phyloP scores from a whole-genome alignment of 1,284 basidiomycete species.

The Ustilago trichophora region DNA sequence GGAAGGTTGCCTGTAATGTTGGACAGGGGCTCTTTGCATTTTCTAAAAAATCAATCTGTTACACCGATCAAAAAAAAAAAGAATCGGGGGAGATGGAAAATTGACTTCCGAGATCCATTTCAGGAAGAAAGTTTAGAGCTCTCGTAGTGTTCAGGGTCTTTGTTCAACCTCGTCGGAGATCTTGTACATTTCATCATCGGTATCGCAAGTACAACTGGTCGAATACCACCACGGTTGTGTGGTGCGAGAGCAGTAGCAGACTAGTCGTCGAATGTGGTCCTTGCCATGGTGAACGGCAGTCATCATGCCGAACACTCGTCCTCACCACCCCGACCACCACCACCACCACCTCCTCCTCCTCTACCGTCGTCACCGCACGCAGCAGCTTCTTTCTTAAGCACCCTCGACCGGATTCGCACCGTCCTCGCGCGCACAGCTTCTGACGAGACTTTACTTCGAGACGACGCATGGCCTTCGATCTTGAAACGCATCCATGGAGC shows the following conservation, averaged over 20 bases:
- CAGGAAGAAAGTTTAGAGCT: too few relatives aligned
- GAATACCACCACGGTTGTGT: too few relatives aligned
- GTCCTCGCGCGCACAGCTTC: slow-evolving; percentile 15
- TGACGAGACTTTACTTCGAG: slow-evolving; percentile 11
- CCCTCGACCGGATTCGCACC: slow-evolving; percentile 8
- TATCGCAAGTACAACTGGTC: too few relatives aligned
- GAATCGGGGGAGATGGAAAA: neutral
- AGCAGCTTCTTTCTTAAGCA: slow-evolving; percentile 5
- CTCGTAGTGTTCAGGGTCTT: too few relatives aligned
- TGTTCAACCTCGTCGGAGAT: too few relatives aligned
- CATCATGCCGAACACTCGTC: neutral
- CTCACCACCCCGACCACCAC: too few relatives aligned
- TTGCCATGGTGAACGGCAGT: slow-evolving; percentile 14
- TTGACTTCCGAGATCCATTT: neutral
- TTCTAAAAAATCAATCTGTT: neutral
- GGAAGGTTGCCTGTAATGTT: neutral
- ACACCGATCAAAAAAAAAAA: too few relatives aligned
- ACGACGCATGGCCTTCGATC: slow-evolving; percentile 27
- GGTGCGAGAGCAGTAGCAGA: too few relatives aligned
- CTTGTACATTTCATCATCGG: too few relatives aligned
- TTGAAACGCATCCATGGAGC: slow-evolving; percentile 26
- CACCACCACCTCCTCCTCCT: neutral
- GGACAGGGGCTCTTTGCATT: neutral
- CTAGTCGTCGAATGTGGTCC: too few relatives aligned
- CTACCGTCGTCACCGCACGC: slow-evolving; percentile 2